phyloP scores from a whole-genome alignment of 257 asterid species.

The Nyctanthes arbortristis region DNA sequence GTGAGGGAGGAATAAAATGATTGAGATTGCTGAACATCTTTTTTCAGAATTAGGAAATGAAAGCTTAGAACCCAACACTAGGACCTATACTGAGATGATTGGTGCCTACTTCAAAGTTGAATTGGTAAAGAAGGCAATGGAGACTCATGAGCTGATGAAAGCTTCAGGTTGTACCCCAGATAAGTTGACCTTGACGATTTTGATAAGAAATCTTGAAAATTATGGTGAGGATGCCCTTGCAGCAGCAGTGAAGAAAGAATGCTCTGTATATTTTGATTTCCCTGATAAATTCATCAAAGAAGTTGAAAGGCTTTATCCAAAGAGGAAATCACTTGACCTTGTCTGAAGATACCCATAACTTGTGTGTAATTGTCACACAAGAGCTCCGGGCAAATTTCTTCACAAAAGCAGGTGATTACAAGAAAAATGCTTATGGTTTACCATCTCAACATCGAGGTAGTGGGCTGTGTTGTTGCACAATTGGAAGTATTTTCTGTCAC shows the following conservation, averaged over 20 bases:
- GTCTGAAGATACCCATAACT: constrained; percentile 26
- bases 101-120: constrained; percentile 66
- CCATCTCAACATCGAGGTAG: neutral
- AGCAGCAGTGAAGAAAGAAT: constrained; percentile 52
- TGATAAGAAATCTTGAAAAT: constrained; percentile 64
- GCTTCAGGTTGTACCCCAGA: constrained; percentile 65
- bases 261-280: constrained; percentile 53
- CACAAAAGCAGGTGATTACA: neutral
- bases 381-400: neutral
- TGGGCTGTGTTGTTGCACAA: neutral
- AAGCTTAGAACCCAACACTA: constrained; percentile 58
- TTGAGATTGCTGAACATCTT: constrained; percentile 53
- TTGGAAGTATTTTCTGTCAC: too few relatives aligned
- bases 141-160: constrained; percentile 60
- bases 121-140: constrained; percentile 61
- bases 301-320: constrained; percentile 43
- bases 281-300: constrained; percentile 56
- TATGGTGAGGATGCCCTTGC: constrained; percentile 52
- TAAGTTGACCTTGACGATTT: constrained; percentile 55
- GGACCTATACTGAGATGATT: constrained; percentile 69
- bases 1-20: constrained; percentile 56
- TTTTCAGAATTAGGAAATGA: constrained; percentile 49
- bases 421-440: constrained; percentile 5
- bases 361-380: neutral
- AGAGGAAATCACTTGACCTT: constrained; percentile 36